These are phyloP conservation scores for Lentinula novae-zelandiae DNA, from an alignment of 1,284 basidiomycete genomes.

Conservation along the genomic window DNA sequence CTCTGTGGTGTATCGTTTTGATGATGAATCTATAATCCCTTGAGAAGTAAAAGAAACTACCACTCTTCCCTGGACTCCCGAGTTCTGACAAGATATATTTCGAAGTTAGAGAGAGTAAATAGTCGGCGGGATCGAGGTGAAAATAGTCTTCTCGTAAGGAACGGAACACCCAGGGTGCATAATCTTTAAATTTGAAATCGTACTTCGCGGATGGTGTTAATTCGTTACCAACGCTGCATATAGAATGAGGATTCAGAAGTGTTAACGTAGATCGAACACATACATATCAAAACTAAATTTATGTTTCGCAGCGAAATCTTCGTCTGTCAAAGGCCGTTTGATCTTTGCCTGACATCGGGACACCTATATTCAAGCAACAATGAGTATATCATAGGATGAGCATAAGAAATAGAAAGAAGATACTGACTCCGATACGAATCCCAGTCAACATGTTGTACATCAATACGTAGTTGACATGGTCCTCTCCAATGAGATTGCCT, in stretches of 20 bases:
- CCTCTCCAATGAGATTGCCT: conserved; percentile 95
- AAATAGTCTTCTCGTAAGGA: conserved; percentile 93
- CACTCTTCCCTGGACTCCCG: conserved; percentile 97
- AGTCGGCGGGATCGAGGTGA: conserved; percentile 95
- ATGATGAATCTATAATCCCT: conserved; percentile 99
- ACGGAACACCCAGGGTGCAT: conserved; percentile 97
- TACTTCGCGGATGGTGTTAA: conserved; percentile 95
- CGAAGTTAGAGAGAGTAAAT: conserved; percentile 91
- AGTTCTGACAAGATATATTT: conserved; percentile 98
- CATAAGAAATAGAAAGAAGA: conserved; percentile 3
- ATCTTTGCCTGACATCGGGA: conserved; percentile 97
- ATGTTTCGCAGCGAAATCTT: conserved; percentile 88
- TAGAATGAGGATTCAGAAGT: neutral
- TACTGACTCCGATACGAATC: conserved; percentile 87
- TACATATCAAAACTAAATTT: conserved; percentile 95
- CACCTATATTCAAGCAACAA: conserved; percentile 45
- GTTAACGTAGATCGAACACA: conserved; percentile 41
- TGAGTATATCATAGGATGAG: neutral
- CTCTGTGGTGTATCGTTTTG: conserved; percentile 94
- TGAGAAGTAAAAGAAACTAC: conserved; percentile 99
- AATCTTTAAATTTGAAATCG: conserved; percentile 99
- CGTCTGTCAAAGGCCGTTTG: conserved; percentile 77
- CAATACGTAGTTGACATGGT: conserved; percentile 96
- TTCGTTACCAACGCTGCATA: conserved; percentile 80
- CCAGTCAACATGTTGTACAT: conserved; percentile 99